Base-by-base conservation (phyloP, 768 basidiomycete genomes). In the Suillus decipiens region DNA sequence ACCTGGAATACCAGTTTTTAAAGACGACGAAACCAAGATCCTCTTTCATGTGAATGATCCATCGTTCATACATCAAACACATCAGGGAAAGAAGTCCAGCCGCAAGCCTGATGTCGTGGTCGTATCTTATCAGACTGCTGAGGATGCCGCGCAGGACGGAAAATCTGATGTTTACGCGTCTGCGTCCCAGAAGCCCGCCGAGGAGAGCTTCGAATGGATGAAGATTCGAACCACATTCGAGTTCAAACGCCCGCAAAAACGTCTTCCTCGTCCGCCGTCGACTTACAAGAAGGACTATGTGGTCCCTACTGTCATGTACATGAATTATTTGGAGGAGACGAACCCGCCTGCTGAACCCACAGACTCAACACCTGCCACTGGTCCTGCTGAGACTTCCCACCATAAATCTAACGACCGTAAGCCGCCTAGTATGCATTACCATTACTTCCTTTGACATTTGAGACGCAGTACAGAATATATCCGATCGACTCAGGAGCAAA, bases 41-140 rank as follows among this genome's bases (percentile, higher is more conserved):
- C 3, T 56, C 3, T 61, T 61, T 50, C 42, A 61, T 17, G 7
- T 12, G 17, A 54, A 61, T 24, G 60, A 61, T 36, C 50, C 55
- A 56, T n/a, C 24, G 22, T 5, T 2, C 36, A 31, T 61, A 24
- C 11, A 8, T 14, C 60, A 61, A 28, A 4, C 8, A 6, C 60
- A 61, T 10, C 43, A 61, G 37, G 50, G 60, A 7, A 9, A 15
- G 10, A n/a, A 12, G 19, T 61, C 60, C 17, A 39, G 7, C n/a
- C 51, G 51, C 45, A 61, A 56, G 45, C 51, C 60, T 36, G 60
- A 28, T 15, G 22, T 61, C 24, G 51, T 61, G 2, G 51, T 61
- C 22, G 51, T 61, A 24, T 37, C 60, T 28, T 8, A 14, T 9
- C 1, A 50, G 17, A 39, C 2, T 4, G 51, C 50, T 12, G 22